These are phyloP conservation scores for Chytridiales sp. DNA, from an alignment of 371 early-diverging fungal genomes.

Conservation along the genomic window DNA sequence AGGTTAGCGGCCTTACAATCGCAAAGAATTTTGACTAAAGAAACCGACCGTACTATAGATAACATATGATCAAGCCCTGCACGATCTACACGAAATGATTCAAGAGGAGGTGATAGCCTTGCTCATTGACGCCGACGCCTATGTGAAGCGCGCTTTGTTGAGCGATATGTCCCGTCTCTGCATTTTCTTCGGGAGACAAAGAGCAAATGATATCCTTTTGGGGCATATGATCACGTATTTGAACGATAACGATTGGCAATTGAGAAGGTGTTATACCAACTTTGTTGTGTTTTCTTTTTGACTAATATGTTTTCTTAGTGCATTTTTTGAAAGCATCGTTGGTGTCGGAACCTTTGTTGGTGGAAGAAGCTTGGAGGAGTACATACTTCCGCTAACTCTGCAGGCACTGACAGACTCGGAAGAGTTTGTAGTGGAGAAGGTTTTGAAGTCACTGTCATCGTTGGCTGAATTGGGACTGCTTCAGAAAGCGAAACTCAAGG, in stretches of 20 bases:
- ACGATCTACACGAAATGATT: slow-evolving; percentile 69
- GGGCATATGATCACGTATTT: slow-evolving; percentile 93
- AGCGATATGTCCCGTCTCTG: slow-evolving; percentile 74
- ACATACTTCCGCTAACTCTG: slow-evolving; percentile 90
- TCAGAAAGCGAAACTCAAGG: slow-evolving; percentile 75
- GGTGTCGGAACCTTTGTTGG: slow-evolving; percentile 89
- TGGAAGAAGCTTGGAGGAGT: slow-evolving; percentile 79
- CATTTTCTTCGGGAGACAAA: slow-evolving; percentile 80
- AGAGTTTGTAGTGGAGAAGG: slow-evolving; percentile 88
- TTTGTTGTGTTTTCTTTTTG: background rate
- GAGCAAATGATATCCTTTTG: slow-evolving; percentile 79
- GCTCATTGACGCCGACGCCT: slow-evolving; percentile 67
- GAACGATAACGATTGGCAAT: slow-evolving; percentile 89
- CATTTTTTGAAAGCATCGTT: slow-evolving; percentile 88
- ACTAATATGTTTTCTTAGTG: slow-evolving; percentile 44
- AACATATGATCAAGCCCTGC: slow-evolving; percentile 69
- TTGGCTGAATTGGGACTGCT: slow-evolving; percentile 83
- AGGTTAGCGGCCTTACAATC: slow-evolving; percentile 1
- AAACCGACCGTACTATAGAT: no score
- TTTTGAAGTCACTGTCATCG: slow-evolving; percentile 75
- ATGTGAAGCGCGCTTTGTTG: slow-evolving; percentile 76
- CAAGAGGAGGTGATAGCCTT: slow-evolving; percentile 63
- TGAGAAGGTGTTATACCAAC: slow-evolving; percentile 62
- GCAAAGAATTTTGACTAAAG: no score
- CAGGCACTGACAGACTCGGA: slow-evolving; percentile 87